These are phyloP conservation scores for Canna indica DNA, from an alignment of 176 grass and related monocot species.

Conservation along the genomic window DNA sequence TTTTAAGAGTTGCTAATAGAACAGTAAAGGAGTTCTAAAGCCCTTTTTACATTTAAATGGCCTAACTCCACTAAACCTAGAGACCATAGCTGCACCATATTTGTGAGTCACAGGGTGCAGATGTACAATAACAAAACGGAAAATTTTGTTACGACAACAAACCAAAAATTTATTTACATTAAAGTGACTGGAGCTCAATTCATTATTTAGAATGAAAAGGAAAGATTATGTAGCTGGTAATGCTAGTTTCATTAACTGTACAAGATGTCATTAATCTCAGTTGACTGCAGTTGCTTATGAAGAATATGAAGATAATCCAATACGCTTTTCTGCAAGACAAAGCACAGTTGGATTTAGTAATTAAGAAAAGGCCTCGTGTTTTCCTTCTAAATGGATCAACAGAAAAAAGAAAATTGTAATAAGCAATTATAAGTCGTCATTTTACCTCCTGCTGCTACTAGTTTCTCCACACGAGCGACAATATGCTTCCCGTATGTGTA, in stretches of 20 bases:
- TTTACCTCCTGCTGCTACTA: conserved; percentile 74
- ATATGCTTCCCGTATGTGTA: conserved; percentile 98
- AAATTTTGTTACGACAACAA: conserved; percentile 56
- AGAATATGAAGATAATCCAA: conserved; percentile 32
- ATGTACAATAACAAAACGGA: conserved; percentile 19
- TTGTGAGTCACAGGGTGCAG: not conserved
- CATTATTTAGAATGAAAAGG: conserved; percentile 37
- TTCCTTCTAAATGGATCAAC: too few species aligned
- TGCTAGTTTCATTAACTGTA: conserved; percentile 83
- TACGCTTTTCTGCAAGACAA: conserved; percentile 39
- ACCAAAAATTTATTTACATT: conserved; percentile 84
- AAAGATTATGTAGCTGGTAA: conserved; percentile 38
- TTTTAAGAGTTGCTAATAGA: not conserved
- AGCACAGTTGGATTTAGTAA: not conserved
- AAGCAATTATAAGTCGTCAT: not conserved
- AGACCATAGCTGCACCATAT: not conserved
- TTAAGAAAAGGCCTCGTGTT: too few species aligned
- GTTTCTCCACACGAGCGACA: conserved; percentile 86
- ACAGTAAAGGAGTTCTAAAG: not conserved
- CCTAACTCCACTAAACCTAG: not conserved
- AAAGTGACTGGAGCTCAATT: conserved; percentile 36
- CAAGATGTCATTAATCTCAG: conserved; percentile 49
- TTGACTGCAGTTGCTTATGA: conserved; percentile 32
- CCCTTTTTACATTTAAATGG: not conserved
- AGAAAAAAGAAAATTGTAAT: not conserved